These are phyloP conservation scores for Nakaseomyces uthaithaninus DNA, from an alignment of 1,139 yeast genomes.

Conservation along the genomic window DNA sequence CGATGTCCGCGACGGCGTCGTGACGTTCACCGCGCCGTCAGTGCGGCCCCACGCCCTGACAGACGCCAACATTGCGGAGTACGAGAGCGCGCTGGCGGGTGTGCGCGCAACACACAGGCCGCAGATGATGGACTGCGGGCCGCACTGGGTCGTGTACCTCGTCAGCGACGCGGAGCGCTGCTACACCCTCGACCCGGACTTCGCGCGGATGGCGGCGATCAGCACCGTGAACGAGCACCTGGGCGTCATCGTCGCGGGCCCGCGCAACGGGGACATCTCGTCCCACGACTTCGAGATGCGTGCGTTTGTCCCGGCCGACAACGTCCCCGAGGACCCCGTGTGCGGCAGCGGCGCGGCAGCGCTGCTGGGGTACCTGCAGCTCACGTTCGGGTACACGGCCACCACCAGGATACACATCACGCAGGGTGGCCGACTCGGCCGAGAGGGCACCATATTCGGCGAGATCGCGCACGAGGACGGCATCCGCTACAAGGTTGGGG, in stretches of 20 bases:
- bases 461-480: constrained; percentile 17
- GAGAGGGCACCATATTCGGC: constrained; percentile 33
- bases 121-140: constrained; percentile 33
- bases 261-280: constrained; percentile 5
- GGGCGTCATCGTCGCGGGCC: constrained; percentile 38
- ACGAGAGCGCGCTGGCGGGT: constrained; percentile 15
- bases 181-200: constrained; percentile 31
- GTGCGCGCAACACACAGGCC: constrained; percentile 29
- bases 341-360: constrained; percentile 44
- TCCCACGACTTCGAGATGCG: constrained; percentile 30
- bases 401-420: constrained; percentile 24
- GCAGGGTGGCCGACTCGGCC: constrained; percentile 35
- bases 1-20: constrained; percentile 18
- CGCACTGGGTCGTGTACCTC: constrained; percentile 37
- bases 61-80: constrained; percentile 19
- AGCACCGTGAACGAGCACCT: constrained; percentile 22
- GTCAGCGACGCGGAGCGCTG: constrained; percentile 32
- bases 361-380: constrained; percentile 31
- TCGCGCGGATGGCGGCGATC: constrained; percentile 20
- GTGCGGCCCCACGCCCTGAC: constrained; percentile 22
- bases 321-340: constrained; percentile 43
- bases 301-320: constrained; percentile 37
- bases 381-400: constrained; percentile 14
- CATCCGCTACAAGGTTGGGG: constrained; percentile 28
- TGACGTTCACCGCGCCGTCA: constrained; percentile 23